These are phyloP conservation scores for Exophiala mesophila DNA, from an alignment of 2,329 filamentous ascomycete genomes.

Conservation along the genomic window DNA sequence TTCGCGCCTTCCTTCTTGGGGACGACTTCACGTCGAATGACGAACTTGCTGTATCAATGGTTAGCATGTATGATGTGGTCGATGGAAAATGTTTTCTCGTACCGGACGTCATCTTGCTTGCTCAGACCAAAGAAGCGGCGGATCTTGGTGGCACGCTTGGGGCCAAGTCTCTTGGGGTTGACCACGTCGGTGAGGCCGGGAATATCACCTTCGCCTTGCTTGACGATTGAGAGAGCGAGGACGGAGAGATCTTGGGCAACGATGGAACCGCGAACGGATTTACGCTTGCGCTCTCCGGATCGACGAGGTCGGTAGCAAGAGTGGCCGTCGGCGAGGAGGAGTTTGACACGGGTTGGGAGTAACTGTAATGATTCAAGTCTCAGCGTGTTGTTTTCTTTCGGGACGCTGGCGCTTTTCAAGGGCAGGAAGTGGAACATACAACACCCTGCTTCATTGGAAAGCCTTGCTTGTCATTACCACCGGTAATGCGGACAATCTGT, in stretches of 20 bases:
- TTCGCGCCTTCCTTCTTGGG: constrained; percentile 97
- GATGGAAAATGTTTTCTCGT: constrained; percentile 33
- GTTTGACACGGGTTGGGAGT: constrained; percentile 96
- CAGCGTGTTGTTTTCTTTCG: constrained; percentile 19
- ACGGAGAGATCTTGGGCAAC: constrained; percentile 93
- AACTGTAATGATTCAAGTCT: constrained; percentile 47
- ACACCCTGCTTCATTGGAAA: constrained; percentile 99
- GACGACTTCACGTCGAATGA: constrained; percentile 97
- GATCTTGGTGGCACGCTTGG: constrained; percentile 99
- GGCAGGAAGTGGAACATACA: constrained; percentile 38
- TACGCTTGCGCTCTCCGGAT: constrained; percentile 98
- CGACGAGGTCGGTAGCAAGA: constrained; percentile 99
- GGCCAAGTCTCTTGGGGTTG: constrained; percentile 97
- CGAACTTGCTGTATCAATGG: constrained; percentile 92
- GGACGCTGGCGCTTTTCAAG: constrained; percentile 27
- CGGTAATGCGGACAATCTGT: constrained; percentile 63
- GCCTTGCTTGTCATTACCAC: constrained; percentile 99
- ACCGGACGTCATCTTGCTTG: constrained; percentile 99
- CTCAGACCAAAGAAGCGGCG: constrained; percentile 98
- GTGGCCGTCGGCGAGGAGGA: constrained; percentile 94
- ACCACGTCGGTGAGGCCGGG: constrained; percentile 96
- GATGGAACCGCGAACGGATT: constrained; percentile 98
- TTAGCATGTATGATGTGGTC: constrained; percentile 27
- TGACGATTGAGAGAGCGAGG: constrained; percentile 89
- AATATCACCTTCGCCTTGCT: constrained; percentile 93